Evolutionary conservation across 331 rosid genomes (phyloP).

Genomic region (Quercus tomentella): DNA sequence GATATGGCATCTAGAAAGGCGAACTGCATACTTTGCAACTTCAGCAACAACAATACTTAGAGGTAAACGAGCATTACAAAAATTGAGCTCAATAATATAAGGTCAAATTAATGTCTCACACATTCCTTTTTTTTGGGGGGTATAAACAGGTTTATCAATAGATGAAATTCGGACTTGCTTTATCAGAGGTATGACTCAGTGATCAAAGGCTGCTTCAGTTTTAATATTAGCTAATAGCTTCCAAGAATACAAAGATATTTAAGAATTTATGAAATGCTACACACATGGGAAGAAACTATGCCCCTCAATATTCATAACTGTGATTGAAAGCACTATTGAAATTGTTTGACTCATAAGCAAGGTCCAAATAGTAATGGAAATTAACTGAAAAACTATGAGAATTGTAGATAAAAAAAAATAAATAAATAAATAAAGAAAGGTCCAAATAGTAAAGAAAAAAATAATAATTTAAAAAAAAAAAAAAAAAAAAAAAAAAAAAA

Average conservation of each 20-base stretch:
- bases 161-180: constrained; percentile 46
- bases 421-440: too few relatives aligned
- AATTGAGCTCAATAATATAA: not conserved
- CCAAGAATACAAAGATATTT: not conserved
- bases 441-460: not conserved
- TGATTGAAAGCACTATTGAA: not conserved
- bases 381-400: too few relatives aligned
- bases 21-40: constrained; percentile 76
- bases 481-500: not conserved
- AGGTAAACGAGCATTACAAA: constrained; percentile 34
- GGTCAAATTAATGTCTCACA: not conserved
- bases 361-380: not conserved
- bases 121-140: not conserved
- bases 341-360: too few relatives aligned
- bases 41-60: constrained; percentile 51
- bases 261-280: not conserved
- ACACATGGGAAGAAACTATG: not conserved
- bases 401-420: too few relatives aligned
- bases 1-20: constrained; percentile 56
- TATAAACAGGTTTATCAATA: constrained; percentile 40
- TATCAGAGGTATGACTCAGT: constrained; percentile 44
- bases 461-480: not conserved
- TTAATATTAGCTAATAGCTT: not conserved
- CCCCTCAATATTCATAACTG: not conserved
- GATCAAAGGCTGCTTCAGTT: not conserved